A percentile compares a stretch with the other conserved stretches of the same genome.
Evolutionary conservation across 139 green algal genomes (phyloP).

Genomic region (Pseudopediastrum boryanum): DNA sequence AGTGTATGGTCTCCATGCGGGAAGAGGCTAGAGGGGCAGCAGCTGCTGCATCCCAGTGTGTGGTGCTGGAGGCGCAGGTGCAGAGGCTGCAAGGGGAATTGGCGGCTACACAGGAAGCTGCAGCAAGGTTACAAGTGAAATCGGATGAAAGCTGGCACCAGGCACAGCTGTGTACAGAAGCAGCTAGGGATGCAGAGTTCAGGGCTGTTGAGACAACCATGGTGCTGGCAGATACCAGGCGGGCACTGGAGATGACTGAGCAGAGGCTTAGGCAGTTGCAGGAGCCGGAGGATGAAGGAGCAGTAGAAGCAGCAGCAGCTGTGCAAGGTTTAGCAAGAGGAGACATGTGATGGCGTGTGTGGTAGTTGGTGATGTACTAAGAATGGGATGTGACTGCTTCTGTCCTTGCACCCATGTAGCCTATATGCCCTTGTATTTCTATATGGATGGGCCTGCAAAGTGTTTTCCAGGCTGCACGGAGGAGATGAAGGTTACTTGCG

Average conservation of each 20-base stretch:
- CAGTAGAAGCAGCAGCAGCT: neutral
- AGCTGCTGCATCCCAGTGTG: neutral
- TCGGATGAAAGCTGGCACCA: neutral
- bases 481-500: no score
- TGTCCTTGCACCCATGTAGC: no score
- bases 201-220: constrained; percentile 19
- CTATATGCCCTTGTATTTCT: no score
- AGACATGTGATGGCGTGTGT: neutral
- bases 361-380: no score
- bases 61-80: no score
- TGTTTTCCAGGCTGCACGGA: no score
- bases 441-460: no score
- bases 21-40: neutral
- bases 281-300: constrained; percentile 1
- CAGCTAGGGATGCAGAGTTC: constrained; percentile 25
- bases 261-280: constrained; percentile 7
- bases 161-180: constrained; percentile 20
- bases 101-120: neutral
- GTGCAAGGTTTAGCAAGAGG: neutral
- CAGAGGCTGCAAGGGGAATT: neutral
- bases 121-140: neutral
- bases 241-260: constrained; percentile 6
- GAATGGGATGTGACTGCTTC: no score
- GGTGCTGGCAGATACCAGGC: constrained; percentile 13
- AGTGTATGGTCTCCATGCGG: neutral